phyloP scores from a whole-genome alignment of 306 rosid genomes.

The Betula pendula region DNA sequence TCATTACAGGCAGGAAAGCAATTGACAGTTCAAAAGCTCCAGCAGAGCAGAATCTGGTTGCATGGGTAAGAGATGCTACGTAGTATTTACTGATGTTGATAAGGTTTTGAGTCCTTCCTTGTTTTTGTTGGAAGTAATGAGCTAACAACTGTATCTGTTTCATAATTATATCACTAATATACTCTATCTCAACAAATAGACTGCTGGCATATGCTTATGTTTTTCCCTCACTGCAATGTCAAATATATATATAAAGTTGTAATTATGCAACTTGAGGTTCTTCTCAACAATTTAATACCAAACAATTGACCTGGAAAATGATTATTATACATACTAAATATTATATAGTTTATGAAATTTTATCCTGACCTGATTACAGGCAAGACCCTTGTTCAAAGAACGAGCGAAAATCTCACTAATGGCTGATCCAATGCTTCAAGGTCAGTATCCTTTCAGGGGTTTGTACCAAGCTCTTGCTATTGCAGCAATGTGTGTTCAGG shows the following conservation, averaged over 20 bases:
- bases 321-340: background rate
- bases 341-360: background rate
- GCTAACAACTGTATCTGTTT: background rate
- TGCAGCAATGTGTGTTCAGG: constrained; percentile 92
- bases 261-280: background rate
- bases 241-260: background rate
- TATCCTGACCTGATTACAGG: constrained; percentile 50
- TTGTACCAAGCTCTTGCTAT: constrained; percentile 84
- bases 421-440: constrained; percentile 84
- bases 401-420: constrained; percentile 60
- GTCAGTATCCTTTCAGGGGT: constrained; percentile 87
- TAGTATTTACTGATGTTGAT: constrained; percentile 1
- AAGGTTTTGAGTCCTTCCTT: background rate
- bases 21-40: constrained; percentile 74
- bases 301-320: background rate
- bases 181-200: no score
- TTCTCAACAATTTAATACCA: background rate
- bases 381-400: constrained; percentile 76
- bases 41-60: constrained; percentile 91
- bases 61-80: constrained; percentile 69
- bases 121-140: background rate
- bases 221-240: background rate
- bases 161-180: no score
- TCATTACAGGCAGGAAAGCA: constrained; percentile 90
- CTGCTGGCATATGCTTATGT: no score